Evolutionary conservation across 768 basidiomycete species (phyloP), one percentile per base, ranked within the genome.

Genomic region (Termitomyces sp.): DNA sequence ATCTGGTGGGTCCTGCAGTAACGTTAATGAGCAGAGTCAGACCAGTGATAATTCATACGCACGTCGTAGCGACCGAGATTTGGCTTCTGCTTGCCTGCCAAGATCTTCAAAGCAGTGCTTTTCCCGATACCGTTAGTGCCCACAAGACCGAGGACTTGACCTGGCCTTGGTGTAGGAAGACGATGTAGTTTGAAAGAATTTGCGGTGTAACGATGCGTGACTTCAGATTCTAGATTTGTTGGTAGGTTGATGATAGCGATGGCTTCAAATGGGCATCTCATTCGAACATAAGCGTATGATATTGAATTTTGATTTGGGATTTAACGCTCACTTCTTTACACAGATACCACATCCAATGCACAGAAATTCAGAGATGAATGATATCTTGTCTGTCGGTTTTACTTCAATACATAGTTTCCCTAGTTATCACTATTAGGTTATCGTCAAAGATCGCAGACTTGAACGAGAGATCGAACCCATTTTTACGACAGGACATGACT

Each of bases 311-410:
- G 19, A 45, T n/a, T 17, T 21, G 23, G 42, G n/a, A 16, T 11
- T 35, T 55, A 25, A 52, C 32, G 75, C 88, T 69, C 67, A 97
- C 96, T 98, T 99, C 77, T 98, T 98, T 34, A 98, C 95, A 70
- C 97, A 99, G 67, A 99, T 98, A 90, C 97, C 97, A 73, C 97
- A 99, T 65, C 97, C 97, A 59, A 99, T 99, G 70, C 97, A 99
- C 54, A 99, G 79, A 70, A 96, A 94, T 71, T 99, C 97, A 27
- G 97, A 98, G 74, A 99, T 91, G 81, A 95, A 98, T 1, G 97
- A 89, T 73, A 98, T 97, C 79, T 98, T 98, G 76, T 97, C 95
- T 8, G 86, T 83, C 14, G 96, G 70, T 71, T 94, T 95, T 62
- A 99, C 97, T 75, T 98, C 97, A 64, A 98, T 98, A 78, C 97